Conservation (phyloP, 2,329 filamentous ascomycete species). For the Pezicula radicicola region DNA sequence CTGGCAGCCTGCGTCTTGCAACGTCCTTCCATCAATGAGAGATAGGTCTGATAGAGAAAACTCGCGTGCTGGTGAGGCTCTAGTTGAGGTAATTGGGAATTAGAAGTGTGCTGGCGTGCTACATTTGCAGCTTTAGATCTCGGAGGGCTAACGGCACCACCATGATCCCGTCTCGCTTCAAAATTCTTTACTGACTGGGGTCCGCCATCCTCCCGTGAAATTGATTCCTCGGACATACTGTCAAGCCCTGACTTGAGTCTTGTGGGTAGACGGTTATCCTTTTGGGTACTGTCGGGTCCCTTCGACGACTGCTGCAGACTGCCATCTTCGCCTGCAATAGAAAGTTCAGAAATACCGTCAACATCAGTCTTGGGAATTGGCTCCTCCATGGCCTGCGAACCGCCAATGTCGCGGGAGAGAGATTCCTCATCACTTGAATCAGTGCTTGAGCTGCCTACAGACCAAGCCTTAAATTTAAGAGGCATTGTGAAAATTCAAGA, state of each 20-base stretch:
- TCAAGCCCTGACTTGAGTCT: neutral
- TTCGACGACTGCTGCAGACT: neutral
- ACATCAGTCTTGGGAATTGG: neutral
- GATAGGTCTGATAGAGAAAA: slow-evolving; percentile 25
- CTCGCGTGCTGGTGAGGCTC: slow-evolving; percentile 18
- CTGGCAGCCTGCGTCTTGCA: slow-evolving; percentile 24
- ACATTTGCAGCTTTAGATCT: slow-evolving; percentile 3
- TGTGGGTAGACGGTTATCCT: neutral
- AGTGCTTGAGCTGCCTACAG: slow-evolving; percentile 10
- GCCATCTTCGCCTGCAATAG: no score
- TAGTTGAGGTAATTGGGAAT: slow-evolving; percentile 10
- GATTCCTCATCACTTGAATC: slow-evolving; percentile 11
- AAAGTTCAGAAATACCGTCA: no score
- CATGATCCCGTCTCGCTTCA: neutral
- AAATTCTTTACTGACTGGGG: neutral
- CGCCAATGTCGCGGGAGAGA: neutral
- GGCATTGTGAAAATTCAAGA: slow-evolving; percentile 8
- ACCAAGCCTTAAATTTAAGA: slow-evolving; percentile 14
- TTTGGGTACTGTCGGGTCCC: neutral
- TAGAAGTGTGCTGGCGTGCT: slow-evolving; percentile 5
- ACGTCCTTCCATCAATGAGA: slow-evolving; percentile 27
- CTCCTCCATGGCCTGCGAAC: neutral
- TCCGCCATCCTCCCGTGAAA: neutral
- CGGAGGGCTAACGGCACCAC: neutral
- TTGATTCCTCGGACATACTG: neutral